A percentile compares a stretch with the other conserved stretches of the same genome.
Evolutionary conservation across 169 alveolate genomes (phyloP).

Genomic region (Plasmodium cynomolgi): DNA sequence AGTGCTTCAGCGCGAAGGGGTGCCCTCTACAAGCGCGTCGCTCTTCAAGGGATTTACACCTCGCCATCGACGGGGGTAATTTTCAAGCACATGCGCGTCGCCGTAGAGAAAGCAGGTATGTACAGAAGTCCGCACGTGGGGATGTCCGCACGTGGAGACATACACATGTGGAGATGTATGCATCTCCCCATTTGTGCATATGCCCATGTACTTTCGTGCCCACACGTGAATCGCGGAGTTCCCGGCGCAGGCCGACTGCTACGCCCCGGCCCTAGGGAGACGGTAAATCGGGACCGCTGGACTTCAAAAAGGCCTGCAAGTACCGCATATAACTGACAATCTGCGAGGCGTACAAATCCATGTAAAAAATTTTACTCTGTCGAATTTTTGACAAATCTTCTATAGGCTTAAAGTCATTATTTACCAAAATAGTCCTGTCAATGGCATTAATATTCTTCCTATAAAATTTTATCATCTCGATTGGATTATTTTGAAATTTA

Average conservation of each 20-base stretch:
- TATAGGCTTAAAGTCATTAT: conserved; percentile 60
- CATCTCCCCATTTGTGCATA: not conserved
- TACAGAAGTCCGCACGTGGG: not conserved
- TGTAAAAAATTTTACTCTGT: conserved; percentile 64
- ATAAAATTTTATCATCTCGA: conserved; percentile 68
- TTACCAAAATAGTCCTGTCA: conserved; percentile 30
- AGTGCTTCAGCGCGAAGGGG: not conserved
- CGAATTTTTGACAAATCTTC: conserved; percentile 59
- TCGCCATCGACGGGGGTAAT: not conserved
- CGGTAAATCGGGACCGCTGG: not conserved
- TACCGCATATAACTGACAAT: conserved; percentile 42
- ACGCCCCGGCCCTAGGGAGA: not conserved
- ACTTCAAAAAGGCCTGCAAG: conserved; percentile 38
- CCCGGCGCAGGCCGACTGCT: not conserved
- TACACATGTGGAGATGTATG: too few species aligned
- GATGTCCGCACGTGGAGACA: not conserved
- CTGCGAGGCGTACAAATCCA: conserved; percentile 70
- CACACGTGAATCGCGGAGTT: not conserved
- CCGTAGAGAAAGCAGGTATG: not conserved
- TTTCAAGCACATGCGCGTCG: not conserved
- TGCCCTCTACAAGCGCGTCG: not conserved
- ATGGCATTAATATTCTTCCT: conserved; percentile 20
- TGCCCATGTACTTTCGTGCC: not conserved
- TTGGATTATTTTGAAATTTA: conserved; percentile 54
- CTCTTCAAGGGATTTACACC: not conserved